Evolutionary conservation across 169 alveolate genomes (phyloP), one percentile per base, ranked within the genome.

Genomic region (Amoebophrya sp.): DNA sequence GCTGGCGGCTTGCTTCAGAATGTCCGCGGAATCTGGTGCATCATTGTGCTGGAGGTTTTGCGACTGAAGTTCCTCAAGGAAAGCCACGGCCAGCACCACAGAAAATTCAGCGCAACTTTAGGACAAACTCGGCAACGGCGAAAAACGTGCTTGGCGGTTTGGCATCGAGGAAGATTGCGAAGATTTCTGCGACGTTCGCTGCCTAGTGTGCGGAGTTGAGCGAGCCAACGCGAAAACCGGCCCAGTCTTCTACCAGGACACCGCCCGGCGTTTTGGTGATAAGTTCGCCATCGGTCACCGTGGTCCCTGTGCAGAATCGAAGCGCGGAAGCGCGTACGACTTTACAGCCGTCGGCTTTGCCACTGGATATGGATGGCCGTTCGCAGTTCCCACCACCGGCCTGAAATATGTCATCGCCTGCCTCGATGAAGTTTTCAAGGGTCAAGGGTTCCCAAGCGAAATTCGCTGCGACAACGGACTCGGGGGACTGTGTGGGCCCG

Each of bases 381-480:
- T 26, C n/a, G 39, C 33, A 0, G 12, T 6, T 65, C 33, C 36
- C 12, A 12, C 2, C 83, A 65, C 83, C 2, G 26, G 33, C 26
- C 83, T 65, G 26, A 6, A 1, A 6, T 10, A 6, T 12, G 83
- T 65, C 26, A 18, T 65, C 26, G 83, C 83, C 38, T 36, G n/a
- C 26, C 26, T 65, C 38, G 26, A 65, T 26, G n/a, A 1, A 26
- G 33, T 65, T 65, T 65, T 65, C 26, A 1, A 65, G 33, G 83
- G n/a, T 36, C 83, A 65, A 36, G 83, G 83, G 36, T 18, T 1
- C 36, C 2, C 33, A 6, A 26, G 33, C 26, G 33, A 29, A 1
- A 26, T 65, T 6, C 83, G 83, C 83, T 65, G 83, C 83, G 83
- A 65, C n/a, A 65, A 65, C 83, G 83, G 83, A 12, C n/a, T 65